Percentiles rank a stretch among this genome's conserved stretches.
These are phyloP conservation scores for Primulina eburnea DNA, from an alignment of 257 asterid species.

Conservation along the genomic window DNA sequence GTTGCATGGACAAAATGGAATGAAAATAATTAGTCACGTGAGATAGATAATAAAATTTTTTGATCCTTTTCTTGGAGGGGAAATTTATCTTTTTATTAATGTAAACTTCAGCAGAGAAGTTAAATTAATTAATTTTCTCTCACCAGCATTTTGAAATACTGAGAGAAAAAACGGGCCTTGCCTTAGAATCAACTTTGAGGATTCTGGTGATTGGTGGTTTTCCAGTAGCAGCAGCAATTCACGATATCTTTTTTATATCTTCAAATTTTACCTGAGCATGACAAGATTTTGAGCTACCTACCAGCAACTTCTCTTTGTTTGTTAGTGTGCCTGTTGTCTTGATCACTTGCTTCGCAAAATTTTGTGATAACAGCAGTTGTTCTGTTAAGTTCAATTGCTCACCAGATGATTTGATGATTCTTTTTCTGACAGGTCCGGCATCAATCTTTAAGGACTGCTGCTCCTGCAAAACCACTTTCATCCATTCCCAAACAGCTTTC, in stretches of 20 bases:
- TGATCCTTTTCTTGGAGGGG: background rate
- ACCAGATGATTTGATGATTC: constrained; percentile 9
- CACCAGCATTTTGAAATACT: background rate
- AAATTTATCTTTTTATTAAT: background rate
- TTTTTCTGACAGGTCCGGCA: constrained; percentile 55
- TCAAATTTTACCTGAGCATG: background rate
- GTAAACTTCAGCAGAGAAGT: background rate
- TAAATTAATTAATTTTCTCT: background rate
- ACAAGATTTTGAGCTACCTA: constrained; percentile 8
- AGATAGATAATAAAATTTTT: background rate
- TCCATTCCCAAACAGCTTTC: constrained; percentile 55
- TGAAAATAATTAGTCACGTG: background rate
- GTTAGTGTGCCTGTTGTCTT: background rate
- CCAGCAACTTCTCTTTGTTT: constrained; percentile 8
- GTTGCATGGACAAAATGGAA: constrained; percentile 20
- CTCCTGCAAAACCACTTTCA: constrained; percentile 53
- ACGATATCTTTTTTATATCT: background rate
- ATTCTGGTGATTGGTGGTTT: background rate
- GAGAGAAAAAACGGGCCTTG: background rate
- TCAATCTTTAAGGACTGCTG: constrained; percentile 39
- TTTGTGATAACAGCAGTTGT: constrained; percentile 10
- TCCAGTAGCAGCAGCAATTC: background rate
- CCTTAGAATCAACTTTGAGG: background rate
- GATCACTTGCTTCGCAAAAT: constrained; percentile 11
- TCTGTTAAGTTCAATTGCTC: constrained; percentile 12